Percentiles rank a stretch among this genome's conserved stretches.
Conservation (phyloP, 2,329 filamentous ascomycete genomes). For the Ophiostoma tasmaniense region DNA sequence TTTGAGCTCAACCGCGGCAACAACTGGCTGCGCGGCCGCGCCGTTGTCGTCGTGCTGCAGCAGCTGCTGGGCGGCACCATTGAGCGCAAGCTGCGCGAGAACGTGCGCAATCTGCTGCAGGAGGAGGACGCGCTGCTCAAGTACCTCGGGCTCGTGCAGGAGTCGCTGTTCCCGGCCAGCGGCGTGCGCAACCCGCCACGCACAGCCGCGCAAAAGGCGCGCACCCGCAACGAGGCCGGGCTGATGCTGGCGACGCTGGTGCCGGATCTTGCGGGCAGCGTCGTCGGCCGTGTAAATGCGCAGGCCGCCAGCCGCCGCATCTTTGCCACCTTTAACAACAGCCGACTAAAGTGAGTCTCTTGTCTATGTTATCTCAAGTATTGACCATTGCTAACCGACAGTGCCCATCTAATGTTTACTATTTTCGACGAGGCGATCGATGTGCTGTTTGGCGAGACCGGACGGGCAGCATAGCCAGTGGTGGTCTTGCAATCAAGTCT, state of each 20-base stretch:
- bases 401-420: slow-evolving; percentile 61
- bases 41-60: slow-evolving; percentile 91
- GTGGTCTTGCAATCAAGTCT: no score
- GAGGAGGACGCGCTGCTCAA: slow-evolving; percentile 75
- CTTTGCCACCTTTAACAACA: slow-evolving; percentile 86
- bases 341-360: slow-evolving; percentile 68
- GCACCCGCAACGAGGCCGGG: slow-evolving; percentile 77
- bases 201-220: slow-evolving; percentile 63
- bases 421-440: slow-evolving; percentile 62
- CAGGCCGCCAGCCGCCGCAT: slow-evolving; percentile 81
- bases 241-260: slow-evolving; percentile 82
- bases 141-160: slow-evolving; percentile 65
- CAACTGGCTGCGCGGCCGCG: slow-evolving; percentile 92
- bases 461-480: background rate
- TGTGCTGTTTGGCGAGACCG: slow-evolving; percentile 49
- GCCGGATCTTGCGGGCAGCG: slow-evolving; percentile 83
- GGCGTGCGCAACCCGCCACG: slow-evolving; percentile 39
- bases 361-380: slow-evolving; percentile 6
- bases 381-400: slow-evolving; percentile 24
- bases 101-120: slow-evolving; percentile 61
- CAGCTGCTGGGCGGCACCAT: slow-evolving; percentile 93
- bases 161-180: slow-evolving; percentile 55
- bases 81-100: slow-evolving; percentile 87
- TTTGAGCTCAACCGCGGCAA: slow-evolving; percentile 93
- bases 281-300: slow-evolving; percentile 87